These are phyloP conservation scores for Oehlia diaphana DNA, from an alignment of 192 early-diverging fungal species.

Conservation along the genomic window DNA sequence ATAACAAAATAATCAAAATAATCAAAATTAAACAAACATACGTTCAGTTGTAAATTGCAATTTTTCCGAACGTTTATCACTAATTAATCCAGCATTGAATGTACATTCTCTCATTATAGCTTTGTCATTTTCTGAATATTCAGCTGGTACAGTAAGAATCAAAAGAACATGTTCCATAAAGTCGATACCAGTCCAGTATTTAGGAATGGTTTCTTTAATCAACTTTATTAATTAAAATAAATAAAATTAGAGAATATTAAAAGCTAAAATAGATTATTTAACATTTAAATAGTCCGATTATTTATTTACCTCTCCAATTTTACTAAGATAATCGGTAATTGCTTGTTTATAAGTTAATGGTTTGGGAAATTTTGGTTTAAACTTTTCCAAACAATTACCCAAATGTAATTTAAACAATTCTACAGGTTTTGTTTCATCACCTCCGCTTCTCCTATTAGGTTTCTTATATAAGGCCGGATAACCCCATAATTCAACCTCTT, in stretches of 20 bases:
- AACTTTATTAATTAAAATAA: neutral
- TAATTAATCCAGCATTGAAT: conserved; percentile 1
- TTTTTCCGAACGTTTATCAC: no score
- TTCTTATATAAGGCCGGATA: no score
- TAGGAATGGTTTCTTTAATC: neutral
- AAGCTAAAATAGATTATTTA: neutral
- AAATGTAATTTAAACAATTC: neutral
- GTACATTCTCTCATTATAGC: neutral
- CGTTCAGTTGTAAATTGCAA: no score
- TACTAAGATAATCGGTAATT: neutral
- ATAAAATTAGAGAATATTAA: neutral
- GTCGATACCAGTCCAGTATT: neutral
- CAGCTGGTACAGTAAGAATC: neutral
- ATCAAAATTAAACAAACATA: no score
- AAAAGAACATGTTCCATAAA: neutral
- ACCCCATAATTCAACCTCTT: no score
- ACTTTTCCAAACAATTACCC: neutral
- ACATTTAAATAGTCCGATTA: no score
- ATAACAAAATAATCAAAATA: no score
- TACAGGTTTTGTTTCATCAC: no score
- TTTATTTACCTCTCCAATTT: neutral
- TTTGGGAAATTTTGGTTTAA: conserved; percentile 19
- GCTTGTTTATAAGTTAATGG: neutral
- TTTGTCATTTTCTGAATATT: neutral
- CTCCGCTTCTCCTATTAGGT: no score